These are phyloP conservation scores for Geotrichum cucujoidarum DNA, from an alignment of 1,139 yeast genomes.

Conservation along the genomic window DNA sequence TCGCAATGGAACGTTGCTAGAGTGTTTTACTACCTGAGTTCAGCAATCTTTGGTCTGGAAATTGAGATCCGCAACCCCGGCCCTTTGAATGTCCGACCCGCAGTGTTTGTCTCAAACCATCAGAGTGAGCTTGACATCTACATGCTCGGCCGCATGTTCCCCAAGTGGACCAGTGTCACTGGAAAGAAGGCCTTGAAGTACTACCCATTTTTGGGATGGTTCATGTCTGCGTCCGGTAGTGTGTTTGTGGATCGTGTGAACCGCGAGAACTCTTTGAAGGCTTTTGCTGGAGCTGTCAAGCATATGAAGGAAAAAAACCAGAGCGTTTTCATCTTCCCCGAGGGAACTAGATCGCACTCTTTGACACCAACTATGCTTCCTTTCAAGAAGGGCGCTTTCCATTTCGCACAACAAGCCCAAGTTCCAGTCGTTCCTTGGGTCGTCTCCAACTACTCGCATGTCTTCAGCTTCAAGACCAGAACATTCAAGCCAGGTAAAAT, in stretches of 20 bases:
- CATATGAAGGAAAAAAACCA: slow-evolving; percentile 53
- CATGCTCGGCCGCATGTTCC: slow-evolving; percentile 76
- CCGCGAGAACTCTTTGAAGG: slow-evolving; percentile 68
- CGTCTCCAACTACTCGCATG: slow-evolving; percentile 74
- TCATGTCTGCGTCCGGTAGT: slow-evolving; percentile 85
- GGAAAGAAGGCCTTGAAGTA: slow-evolving; percentile 82
- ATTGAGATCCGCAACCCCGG: slow-evolving; percentile 63
- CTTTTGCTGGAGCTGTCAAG: slow-evolving; percentile 65
- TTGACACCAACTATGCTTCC: slow-evolving; percentile 70
- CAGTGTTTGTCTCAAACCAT: slow-evolving; percentile 82
- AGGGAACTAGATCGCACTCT: slow-evolving; percentile 87
- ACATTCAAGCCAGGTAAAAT: slow-evolving; percentile 53
- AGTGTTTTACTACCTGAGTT: slow-evolving; percentile 60
- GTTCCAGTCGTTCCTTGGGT: slow-evolving; percentile 87
- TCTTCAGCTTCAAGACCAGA: slow-evolving; percentile 56
- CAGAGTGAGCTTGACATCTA: slow-evolving; percentile 81
- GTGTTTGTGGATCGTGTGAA: slow-evolving; percentile 82
- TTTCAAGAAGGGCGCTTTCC: slow-evolving; percentile 97
- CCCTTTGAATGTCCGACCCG: slow-evolving; percentile 53
- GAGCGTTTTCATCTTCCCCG: slow-evolving; percentile 80
- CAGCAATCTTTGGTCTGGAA: slow-evolving; percentile 59
- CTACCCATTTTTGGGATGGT: slow-evolving; percentile 96
- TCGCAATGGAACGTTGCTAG: slow-evolving; percentile 91
- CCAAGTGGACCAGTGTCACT: slow-evolving; percentile 85
- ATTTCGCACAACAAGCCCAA: slow-evolving; percentile 87